Percentiles rank a stretch among this genome's conserved stretches.
These are phyloP conservation scores for Ophiostoma quercus DNA, from an alignment of 2,329 filamentous ascomycete genomes.

Conservation along the genomic window DNA sequence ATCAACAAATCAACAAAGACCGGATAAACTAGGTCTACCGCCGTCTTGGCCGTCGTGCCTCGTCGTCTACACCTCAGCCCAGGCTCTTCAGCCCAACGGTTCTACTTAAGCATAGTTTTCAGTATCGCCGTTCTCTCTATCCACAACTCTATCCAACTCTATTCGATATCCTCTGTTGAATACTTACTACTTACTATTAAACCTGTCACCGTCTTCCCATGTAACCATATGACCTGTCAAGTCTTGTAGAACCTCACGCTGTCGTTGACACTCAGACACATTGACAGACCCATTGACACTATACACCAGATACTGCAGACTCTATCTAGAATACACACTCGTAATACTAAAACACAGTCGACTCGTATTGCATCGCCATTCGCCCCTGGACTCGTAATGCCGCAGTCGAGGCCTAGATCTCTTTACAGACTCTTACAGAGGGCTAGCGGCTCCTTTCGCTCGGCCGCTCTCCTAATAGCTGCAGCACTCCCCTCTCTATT, in stretches of 20 bases:
- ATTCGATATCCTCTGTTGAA: not conserved
- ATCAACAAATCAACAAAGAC: no score
- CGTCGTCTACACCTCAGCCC: not conserved
- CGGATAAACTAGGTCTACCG: no score
- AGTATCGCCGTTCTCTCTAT: not conserved
- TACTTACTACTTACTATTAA: not conserved
- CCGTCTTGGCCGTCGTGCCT: not conserved
- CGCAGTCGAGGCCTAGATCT: constrained; percentile 15
- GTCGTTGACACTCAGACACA: not conserved
- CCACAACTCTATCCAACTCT: not conserved
- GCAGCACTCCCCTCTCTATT: not conserved
- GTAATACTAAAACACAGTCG: not conserved
- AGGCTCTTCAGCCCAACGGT: not conserved
- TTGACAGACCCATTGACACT: not conserved
- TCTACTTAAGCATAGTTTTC: not conserved
- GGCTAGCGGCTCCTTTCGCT: constrained; percentile 21
- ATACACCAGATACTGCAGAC: no score
- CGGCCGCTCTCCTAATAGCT: constrained; percentile 9
- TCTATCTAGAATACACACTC: no score
- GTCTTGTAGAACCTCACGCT: not conserved
- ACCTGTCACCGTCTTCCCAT: not conserved
- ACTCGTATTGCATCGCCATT: constrained; percentile 12
- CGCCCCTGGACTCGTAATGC: constrained; percentile 11
- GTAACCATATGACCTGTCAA: constrained; percentile 1
- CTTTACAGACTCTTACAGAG: not conserved